Conservation (phyloP, 1,284 basidiomycete genomes). For the Melampsora americana region DNA sequence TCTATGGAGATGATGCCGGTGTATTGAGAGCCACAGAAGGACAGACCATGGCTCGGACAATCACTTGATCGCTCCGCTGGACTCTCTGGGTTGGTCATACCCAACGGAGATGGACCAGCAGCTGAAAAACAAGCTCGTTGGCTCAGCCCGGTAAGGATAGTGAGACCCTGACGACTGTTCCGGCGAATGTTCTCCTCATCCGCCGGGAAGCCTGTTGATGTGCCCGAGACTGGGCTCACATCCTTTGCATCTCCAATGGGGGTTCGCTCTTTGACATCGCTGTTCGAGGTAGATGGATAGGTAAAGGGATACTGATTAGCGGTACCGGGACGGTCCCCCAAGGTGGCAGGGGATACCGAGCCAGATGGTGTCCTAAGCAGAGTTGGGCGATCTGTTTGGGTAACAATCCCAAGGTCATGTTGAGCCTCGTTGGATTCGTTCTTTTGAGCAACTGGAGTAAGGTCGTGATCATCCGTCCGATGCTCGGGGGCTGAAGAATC, state of each 20-base stretch:
- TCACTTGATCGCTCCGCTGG: background rate
- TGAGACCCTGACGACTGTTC: conserved; percentile 4
- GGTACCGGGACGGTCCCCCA: conserved; percentile 3
- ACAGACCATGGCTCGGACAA: background rate
- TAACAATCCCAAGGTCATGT: background rate
- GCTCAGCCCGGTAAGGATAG: conserved; percentile 1
- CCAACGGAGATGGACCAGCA: background rate
- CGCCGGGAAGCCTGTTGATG: conserved; percentile 5
- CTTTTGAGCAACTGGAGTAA: background rate
- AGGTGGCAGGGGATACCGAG: background rate
- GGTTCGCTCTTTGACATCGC: background rate
- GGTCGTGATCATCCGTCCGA: background rate
- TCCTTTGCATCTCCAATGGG: background rate
- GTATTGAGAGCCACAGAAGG: background rate
- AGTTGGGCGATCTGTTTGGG: background rate
- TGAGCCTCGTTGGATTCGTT: background rate
- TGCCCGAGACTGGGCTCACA: background rate
- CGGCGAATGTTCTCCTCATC: background rate
- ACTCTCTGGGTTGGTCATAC: background rate
- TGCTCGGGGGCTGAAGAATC: conserved; percentile 2
- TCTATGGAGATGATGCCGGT: background rate
- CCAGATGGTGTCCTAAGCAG: conserved; percentile 1
- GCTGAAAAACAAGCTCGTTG: background rate
- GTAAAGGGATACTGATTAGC: conserved; percentile 2
- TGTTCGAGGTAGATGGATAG: background rate